These are phyloP conservation scores for Saccharomyces pastorianus DNA, from an alignment of 1,139 yeast genomes.

Conservation along the genomic window DNA sequence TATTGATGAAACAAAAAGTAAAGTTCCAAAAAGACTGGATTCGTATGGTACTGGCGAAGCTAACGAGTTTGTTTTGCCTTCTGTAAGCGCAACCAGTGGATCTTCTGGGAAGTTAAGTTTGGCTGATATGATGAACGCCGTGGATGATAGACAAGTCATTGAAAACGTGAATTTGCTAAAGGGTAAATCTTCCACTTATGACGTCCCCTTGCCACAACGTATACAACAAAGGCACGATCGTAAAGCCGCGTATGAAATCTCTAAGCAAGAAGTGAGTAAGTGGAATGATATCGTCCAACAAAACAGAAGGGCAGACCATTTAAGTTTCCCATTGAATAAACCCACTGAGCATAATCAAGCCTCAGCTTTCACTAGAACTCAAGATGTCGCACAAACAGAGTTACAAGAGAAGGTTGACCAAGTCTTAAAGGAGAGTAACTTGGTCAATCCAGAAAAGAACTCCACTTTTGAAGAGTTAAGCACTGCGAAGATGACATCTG, in stretches of 20 bases:
- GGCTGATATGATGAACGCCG: constrained; percentile 66
- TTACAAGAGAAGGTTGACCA: constrained; percentile 60
- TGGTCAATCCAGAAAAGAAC: constrained; percentile 66
- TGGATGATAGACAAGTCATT: constrained; percentile 39
- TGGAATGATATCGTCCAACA: constrained; percentile 81
- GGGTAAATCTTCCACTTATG: constrained; percentile 40
- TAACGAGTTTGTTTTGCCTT: constrained; percentile 63
- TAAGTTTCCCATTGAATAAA: constrained; percentile 52
- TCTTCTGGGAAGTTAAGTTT: constrained; percentile 51
- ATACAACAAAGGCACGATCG: constrained; percentile 83
- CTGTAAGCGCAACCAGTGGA: constrained; percentile 24
- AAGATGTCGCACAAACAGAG: constrained; percentile 45
- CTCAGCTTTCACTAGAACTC: constrained; percentile 47
- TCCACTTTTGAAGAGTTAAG: constrained; percentile 83
- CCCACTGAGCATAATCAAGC: constrained; percentile 39
- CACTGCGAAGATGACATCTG: constrained; percentile 71
- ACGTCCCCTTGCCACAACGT: constrained; percentile 78
- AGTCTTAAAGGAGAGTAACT: constrained; percentile 55
- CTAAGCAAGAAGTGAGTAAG: constrained; percentile 76
- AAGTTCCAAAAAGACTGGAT: constrained; percentile 44
- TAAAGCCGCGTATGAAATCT: constrained; percentile 80
- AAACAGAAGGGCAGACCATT: constrained; percentile 76
- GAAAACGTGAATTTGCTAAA: constrained; percentile 48
- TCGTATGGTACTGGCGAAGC: constrained; percentile 43
- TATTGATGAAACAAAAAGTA: constrained; percentile 29